Base-by-base conservation (phyloP, 2,329 filamentous ascomycete genomes). In the Aspergillus sp. region DNA sequence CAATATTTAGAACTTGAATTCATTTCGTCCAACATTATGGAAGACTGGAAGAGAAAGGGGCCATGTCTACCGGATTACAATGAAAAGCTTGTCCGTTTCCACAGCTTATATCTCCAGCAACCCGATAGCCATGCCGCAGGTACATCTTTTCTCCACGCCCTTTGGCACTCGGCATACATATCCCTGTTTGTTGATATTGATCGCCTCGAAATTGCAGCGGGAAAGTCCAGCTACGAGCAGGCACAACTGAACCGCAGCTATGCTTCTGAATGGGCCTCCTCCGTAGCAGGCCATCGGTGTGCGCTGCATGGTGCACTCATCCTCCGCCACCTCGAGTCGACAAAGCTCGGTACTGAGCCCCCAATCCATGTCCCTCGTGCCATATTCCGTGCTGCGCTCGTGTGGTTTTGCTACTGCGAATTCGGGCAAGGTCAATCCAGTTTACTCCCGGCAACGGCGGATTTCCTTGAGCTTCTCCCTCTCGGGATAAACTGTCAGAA, bases 161-260 rank as follows among this genome's bases (percentile, higher is more conserved):
- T 70, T 15, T 70, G 69, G 68, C 69, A 72, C 49, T 62, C 62
- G 2, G 62, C 64, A 15, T 70, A 66, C 44, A 67, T 70, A 22
- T 59, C 59, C 12, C 44, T 69, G 4, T 61, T 62, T 42, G 66
- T 62, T 7, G 64, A 72, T 44, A 61, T 70, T n/a, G 62, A 70
- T 34, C 61, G 61, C 3, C 51, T 71, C 17, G 69, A 72, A 46
- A 61, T 63, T 50, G 61, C 63, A 1, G 60, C 67, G 13, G 66
- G 68, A 2, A 62, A 64, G 30, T 65, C 70, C 11, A 68, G 69
- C 2, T 54, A 55, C n/a, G 34, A 61, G 3, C 57, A 66, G 13
- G 52, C 65, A 11, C 58, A 54, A 37, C 56, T 48, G 41, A 59
- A 59, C 13, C 13, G 54, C n/a, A 44, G 51, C 9, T 61, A 64